Evolutionary conservation across 306 rosid species (phyloP).

Genomic region (Alnus rubra): DNA sequence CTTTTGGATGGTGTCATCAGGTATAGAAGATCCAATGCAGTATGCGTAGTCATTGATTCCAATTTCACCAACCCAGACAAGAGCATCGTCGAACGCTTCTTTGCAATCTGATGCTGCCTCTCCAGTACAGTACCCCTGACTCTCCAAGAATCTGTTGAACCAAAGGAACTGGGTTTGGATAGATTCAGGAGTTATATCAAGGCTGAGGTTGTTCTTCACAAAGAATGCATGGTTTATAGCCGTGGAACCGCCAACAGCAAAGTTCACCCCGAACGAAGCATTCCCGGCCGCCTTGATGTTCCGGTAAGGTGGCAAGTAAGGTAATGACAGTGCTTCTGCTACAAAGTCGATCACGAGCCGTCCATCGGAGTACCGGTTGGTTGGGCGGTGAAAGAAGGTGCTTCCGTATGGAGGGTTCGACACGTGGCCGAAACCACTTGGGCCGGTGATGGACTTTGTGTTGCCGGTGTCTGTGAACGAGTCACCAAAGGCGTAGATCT

Average conservation of each 20-base stretch:
- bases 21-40: conserved; percentile 61
- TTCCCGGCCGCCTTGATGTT: conserved; percentile 26
- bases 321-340: conserved; percentile 68
- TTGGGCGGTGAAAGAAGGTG: conserved; percentile 79
- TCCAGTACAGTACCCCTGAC: conserved; percentile 36
- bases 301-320: conserved; percentile 63
- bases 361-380: conserved; percentile 88
- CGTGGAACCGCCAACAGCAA: conserved; percentile 91
- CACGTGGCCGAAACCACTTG: conserved; percentile 79
- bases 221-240: conserved; percentile 78
- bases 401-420: conserved; percentile 71
- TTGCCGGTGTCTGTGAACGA: conserved; percentile 97
- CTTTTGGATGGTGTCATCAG: conserved; percentile 53
- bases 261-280: conserved; percentile 63
- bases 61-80: conserved; percentile 96
- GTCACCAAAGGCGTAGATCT: conserved; percentile 85
- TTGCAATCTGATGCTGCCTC: conserved; percentile 35
- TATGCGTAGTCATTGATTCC: conserved; percentile 98
- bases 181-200: conserved; percentile 70
- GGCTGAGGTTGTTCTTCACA: conserved; percentile 69
- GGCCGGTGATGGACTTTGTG: conserved; percentile 67
- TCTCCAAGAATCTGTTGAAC: conserved; percentile 64
- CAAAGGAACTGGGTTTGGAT: conserved; percentile 74
- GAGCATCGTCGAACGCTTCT: conserved; percentile 53
- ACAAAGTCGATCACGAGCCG: conserved; percentile 86